These are phyloP conservation scores for Luvunga scandens DNA, from an alignment of 345 rosid species.

Conservation along the genomic window DNA sequence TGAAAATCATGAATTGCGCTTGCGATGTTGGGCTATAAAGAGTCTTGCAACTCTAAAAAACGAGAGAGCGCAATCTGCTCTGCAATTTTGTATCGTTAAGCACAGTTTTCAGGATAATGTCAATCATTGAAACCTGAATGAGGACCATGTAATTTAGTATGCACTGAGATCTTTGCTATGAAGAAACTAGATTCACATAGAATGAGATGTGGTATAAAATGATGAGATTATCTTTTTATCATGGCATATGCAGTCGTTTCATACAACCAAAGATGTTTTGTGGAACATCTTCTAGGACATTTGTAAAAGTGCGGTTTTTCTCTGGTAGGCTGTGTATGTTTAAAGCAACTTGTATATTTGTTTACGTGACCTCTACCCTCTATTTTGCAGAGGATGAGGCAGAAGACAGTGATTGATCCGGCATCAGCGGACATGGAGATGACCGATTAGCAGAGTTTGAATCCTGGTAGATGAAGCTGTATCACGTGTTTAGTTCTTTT, in stretches of 20 bases:
- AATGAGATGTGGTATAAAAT: background rate
- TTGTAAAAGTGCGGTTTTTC: background rate
- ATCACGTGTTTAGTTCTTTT: constrained; percentile 2
- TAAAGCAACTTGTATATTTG: background rate
- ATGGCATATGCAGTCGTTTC: background rate
- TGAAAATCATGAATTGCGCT: background rate
- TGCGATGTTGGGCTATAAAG: background rate
- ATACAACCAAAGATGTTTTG: background rate
- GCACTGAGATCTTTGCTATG: background rate
- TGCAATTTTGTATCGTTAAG: background rate
- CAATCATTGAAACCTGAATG: background rate
- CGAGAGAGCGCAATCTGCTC: background rate
- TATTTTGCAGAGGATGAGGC: constrained; percentile 28
- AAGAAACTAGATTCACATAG: background rate
- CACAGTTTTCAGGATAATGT: background rate
- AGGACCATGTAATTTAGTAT: background rate
- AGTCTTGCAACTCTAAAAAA: background rate
- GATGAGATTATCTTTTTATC: background rate
- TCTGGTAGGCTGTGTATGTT: background rate
- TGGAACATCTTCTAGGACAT: background rate
- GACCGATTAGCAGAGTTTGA: background rate
- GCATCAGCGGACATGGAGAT: constrained; percentile 11
- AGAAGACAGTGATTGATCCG: constrained; percentile 31
- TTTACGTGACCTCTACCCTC: background rate
- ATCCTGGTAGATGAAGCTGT: constrained; percentile 6